Base-by-base conservation (phyloP, 352 stramenopile genomes). In the Pythium aristosporum region DNA sequence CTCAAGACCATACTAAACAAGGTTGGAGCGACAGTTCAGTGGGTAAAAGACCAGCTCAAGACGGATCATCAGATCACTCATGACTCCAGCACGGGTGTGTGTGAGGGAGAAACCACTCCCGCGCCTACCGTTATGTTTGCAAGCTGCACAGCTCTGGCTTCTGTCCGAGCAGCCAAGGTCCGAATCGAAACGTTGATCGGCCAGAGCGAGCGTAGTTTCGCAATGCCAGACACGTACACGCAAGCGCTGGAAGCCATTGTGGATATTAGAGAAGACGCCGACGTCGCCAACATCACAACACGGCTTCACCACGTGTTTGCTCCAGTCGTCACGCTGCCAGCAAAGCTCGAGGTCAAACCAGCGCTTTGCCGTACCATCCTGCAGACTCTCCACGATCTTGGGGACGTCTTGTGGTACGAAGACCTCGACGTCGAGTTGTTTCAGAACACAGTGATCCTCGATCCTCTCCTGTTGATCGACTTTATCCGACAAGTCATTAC, bases 321-420 rank as follows among this genome's bases (percentile, higher is more conserved):
- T 23, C 46, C 18, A 21, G 9, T 63, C 4, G 9, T n/a, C 11
- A 41, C 16, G 32, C 25, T 39, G 1, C 44, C 43, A 6, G 12
- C 10, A 3, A 34, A n/a, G 30, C 13, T 49, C 3, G 9, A 57
- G 18, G 18, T 55, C n/a, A 20, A 44, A 11, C 1, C 18, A 13
- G 36, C 16, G 3, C 8, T 48, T 21, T 66, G 30, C 21, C n/a
- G 18, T 4, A 28, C 1, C 3, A 65, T 70, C 36, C 16, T 70
- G 6, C 21, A 52, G 16, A 42, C 44, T 7, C 57, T 70, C 10
- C 63, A 70, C 18, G 51, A 63, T 51, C 50, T 70, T 1, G 63
- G 63, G 1, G 63, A 69, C 23, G 49, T 69, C 1, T 18, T 69
- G n/a, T 69, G 55, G 63, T 65, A 55, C 25, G 32, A 55, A 34